Evolutionary conservation across 257 asterid genomes (phyloP), one percentile per base, ranked within the genome.

Genomic region (Ligustrum vulgare): DNA sequence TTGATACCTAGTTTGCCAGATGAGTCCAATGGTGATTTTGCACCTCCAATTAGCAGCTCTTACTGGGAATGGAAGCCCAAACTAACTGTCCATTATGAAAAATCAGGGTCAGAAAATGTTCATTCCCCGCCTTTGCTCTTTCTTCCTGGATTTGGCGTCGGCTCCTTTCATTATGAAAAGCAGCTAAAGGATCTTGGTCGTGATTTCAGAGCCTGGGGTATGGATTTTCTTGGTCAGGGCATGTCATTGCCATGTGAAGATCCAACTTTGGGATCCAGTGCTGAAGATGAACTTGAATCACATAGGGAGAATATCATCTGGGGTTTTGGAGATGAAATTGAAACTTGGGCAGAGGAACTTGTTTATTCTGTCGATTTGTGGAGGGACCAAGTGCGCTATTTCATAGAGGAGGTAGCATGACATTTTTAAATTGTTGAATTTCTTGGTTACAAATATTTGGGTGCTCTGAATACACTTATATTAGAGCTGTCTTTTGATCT

Each of bases 61-160:
- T 85, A 75, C 75, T 93, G 97, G 98, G 96, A 94, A 81, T 92
- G 96, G 96, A 89, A 82, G 84, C 96, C 97, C 8, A 90, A 94
- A 69, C 75, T 92, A 49, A 86, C 71, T 76, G 96, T 94, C 72
- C 88, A 92, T 82, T 92, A 91, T 71, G 95, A 92, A 81, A 90
- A 82, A 68, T 86, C 99, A 12, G 99, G 99, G n/a, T 79, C 85
- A 70, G 84, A 80, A 77, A 94, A 94, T 86, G 87, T 89, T 3
- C 82, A 81, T 70, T 89, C 96, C 32, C 95, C 97, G 0, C 82
- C 96, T 0, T 84, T 94, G 81, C 94, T 94, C 68, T 92, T 92
- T 79, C 97, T 94, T 72, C 99, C 99, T 2, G 98, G 98, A 41
- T 94, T 94, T 79, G 99, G 98, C 4, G 96, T 89, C 45, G 99